phyloP scores from a whole-genome alignment of 352 stramenopile species.

The Globisporangium uncinulatum region DNA sequence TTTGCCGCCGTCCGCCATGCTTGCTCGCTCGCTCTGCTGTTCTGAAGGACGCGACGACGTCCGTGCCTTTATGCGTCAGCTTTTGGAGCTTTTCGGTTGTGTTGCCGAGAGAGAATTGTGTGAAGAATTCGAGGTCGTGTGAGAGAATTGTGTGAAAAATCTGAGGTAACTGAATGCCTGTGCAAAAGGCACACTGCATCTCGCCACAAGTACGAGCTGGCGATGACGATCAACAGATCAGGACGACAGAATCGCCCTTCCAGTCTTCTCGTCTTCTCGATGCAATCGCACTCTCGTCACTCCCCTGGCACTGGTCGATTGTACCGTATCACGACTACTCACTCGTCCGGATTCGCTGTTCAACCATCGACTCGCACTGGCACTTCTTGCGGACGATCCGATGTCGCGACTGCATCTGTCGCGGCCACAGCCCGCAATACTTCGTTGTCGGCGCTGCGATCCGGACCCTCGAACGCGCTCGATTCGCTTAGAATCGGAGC shows the following conservation, averaged over 20 bases:
- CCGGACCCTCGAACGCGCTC: too few species aligned
- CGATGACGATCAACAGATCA: neutral
- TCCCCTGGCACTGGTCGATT: too few species aligned
- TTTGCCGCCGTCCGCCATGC: slow-evolving; percentile 67
- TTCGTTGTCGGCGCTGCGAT: neutral
- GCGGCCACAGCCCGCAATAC: neutral
- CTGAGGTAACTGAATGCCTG: neutral
- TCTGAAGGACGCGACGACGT: neutral
- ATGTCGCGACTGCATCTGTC: neutral
- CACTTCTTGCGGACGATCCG: too few species aligned
- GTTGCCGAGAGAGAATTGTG: too few species aligned
- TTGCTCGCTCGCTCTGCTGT: neutral
- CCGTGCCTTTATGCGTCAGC: neutral
- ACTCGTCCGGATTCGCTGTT: neutral
- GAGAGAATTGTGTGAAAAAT: too few species aligned
- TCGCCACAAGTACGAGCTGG: neutral
- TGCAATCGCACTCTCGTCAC: neutral
- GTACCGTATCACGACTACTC: neutral
- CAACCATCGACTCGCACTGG: too few species aligned
- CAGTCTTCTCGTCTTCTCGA: neutral
- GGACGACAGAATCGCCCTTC: too few species aligned
- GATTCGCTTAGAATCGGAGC: neutral
- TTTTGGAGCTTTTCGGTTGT: too few species aligned
- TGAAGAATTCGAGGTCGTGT: too few species aligned
- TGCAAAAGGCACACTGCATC: neutral